A percentile compares a stretch with the other conserved stretches of the same genome.
These are phyloP conservation scores for Cucumis sativus DNA, from an alignment of 306 rosid species.

Conservation along the genomic window Cucumber_9930_V3 NC_026655.2:31392501-31393000, in stretches of 20 bases:
- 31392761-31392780: slow-evolving; percentile 77
- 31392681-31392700: slow-evolving; percentile 92
- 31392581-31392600: background rate
- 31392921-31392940: background rate
- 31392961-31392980: background rate
- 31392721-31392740: slow-evolving; percentile 51
- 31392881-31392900: background rate
- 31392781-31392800: slow-evolving; percentile 88
- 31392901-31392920: background rate
- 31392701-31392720: slow-evolving; percentile 91
- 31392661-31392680: slow-evolving; percentile 68
- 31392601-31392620: background rate
- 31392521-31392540: background rate
- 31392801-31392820: background rate
- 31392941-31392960: background rate
- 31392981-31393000: background rate
- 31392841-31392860: background rate
- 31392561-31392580: background rate
- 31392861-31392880: background rate
- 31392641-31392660: slow-evolving; percentile 73
- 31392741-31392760: slow-evolving; percentile 78
- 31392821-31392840: background rate
- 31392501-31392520: background rate
- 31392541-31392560: background rate
- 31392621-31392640: slow-evolving; percentile 72